phyloP scores from a whole-genome alignment of 2,329 filamentous ascomycete species.

The Diplodia scrobiculata region DNA sequence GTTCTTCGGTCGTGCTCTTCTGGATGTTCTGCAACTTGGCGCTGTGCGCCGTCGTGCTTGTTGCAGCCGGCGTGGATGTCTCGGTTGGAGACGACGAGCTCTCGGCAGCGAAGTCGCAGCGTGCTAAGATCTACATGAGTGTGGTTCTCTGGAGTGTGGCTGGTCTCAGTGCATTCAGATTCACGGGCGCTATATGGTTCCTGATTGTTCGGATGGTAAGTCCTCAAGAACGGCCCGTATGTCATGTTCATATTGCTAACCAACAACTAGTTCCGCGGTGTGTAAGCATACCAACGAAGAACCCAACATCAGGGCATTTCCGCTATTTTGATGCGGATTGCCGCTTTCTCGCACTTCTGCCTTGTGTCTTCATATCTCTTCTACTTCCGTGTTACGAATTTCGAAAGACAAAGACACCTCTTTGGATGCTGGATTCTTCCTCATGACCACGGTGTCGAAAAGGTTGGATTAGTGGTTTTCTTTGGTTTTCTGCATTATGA shows the following conservation, averaged over 20 bases:
- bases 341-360: neutral
- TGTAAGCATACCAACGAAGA: constrained; percentile 10
- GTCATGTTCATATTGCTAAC: constrained; percentile 33
- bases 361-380: constrained; percentile 1
- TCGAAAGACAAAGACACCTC: constrained; percentile 5
- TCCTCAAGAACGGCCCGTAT: neutral
- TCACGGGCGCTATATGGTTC: constrained; percentile 87
- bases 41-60: constrained; percentile 81
- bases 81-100: constrained; percentile 42
- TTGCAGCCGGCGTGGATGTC: constrained; percentile 74
- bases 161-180: constrained; percentile 79
- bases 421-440: constrained; percentile 21
- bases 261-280: constrained; percentile 30
- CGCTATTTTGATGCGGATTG: neutral
- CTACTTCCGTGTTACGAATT: constrained; percentile 7
- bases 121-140: constrained; percentile 79
- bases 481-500: constrained; percentile 20
- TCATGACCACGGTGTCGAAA: constrained; percentile 16
- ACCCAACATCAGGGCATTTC: neutral
- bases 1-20: constrained; percentile 83
- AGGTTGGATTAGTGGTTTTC: neutral
- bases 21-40: constrained; percentile 98
- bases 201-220: constrained; percentile 61
- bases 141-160: constrained; percentile 90
- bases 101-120: constrained; percentile 50